These are phyloP conservation scores for Stagonosporopsis cucurbitacearum DNA, from an alignment of 2,329 filamentous ascomycete genomes.

Conservation along the genomic window DNA sequence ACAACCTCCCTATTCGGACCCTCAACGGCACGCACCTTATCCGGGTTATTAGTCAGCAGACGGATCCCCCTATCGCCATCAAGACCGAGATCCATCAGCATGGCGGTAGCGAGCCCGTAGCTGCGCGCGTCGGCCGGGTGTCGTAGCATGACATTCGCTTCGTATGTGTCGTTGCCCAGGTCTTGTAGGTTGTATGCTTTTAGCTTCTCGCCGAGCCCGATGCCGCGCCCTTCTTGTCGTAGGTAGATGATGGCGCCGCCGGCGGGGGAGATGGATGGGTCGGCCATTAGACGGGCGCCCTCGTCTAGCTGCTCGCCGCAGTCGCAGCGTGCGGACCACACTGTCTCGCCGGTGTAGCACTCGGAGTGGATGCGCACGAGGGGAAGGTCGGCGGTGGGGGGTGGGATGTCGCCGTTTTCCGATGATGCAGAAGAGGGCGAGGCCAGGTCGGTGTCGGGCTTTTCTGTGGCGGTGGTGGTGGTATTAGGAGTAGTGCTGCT, in stretches of 20 bases:
- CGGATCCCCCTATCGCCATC: constrained; percentile 73
- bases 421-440: constrained; percentile 34
- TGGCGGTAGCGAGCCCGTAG: constrained; percentile 95
- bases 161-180: constrained; percentile 94
- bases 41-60: constrained; percentile 93
- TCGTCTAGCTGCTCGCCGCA: constrained; percentile 98
- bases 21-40: constrained; percentile 94
- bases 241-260: constrained; percentile 96
- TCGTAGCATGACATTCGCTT: constrained; percentile 87
- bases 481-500: too few relatives aligned
- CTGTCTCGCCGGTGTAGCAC: constrained; percentile 98
- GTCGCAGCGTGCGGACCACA: constrained; percentile 97
- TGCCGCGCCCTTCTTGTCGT: constrained; percentile 93
- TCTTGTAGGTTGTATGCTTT: constrained; percentile 99
- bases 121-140: constrained; percentile 94
- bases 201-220: constrained; percentile 91
- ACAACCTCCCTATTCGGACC: constrained; percentile 86
- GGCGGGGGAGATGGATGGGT: constrained; percentile 62
- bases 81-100: constrained; percentile 83
- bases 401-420: constrained; percentile 37
- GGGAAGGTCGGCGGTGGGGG: constrained; percentile 59
- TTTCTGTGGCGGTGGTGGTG: constrained; percentile 12
- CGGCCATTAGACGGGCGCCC: constrained; percentile 89
- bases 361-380: constrained; percentile 96
- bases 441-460: constrained; percentile 15